Conservation (phyloP, 164 flowering plant genomes). For the Annona squamosa region DNA sequence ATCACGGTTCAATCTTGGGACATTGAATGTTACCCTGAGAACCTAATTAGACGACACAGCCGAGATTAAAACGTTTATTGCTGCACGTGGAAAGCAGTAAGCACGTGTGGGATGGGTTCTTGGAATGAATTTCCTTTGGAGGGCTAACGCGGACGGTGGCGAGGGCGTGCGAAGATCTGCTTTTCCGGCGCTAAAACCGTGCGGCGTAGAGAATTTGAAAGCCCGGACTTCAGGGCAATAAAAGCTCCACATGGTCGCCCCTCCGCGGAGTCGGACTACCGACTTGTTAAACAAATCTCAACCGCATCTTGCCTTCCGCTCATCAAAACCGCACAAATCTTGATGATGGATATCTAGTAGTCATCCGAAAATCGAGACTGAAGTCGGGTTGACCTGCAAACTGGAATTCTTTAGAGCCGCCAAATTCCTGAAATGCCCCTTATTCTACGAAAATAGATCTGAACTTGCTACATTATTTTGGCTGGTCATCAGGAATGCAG, state of each 20-base stretch:
- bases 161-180: conserved; percentile 3
- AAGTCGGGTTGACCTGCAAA: too few relatives aligned
- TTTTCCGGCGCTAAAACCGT: conserved; percentile 12
- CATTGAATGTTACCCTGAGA: neutral
- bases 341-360: too few relatives aligned
- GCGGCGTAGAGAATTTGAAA: neutral
- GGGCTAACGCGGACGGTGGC: neutral
- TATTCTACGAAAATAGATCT: too few relatives aligned
- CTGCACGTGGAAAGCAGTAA: neutral
- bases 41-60: neutral
- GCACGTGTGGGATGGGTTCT: neutral
- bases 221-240: neutral
- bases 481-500: too few relatives aligned
- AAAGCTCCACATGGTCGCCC: neutral
- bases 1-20: neutral
- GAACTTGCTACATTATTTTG: too few relatives aligned
- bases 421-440: too few relatives aligned
- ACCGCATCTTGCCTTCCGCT: too few relatives aligned
- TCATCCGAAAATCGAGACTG: too few relatives aligned
- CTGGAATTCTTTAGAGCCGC: too few relatives aligned
- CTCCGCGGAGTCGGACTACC: too few relatives aligned
- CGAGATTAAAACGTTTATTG: neutral
- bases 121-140: neutral
- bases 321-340: too few relatives aligned
- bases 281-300: too few relatives aligned